Base-by-base conservation (phyloP, 139 green algal species). In the Haematococcus sp. region DNA sequence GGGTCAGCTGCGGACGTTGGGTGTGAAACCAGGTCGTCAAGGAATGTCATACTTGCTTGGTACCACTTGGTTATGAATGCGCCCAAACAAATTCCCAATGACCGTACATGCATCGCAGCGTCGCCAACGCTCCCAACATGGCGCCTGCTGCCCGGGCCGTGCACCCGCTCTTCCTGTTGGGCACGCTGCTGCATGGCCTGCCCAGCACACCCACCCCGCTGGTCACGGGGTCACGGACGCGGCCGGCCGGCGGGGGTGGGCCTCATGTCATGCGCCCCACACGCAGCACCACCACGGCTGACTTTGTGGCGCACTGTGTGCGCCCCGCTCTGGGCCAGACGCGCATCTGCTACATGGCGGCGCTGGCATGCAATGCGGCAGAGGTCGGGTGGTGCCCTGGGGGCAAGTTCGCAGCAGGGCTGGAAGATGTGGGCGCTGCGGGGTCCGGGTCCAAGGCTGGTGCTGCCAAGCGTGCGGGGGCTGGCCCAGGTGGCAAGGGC, bases 101-200 rank as follows among this genome's bases (percentile, higher is more conserved):
- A n/a, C n/a, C n/a, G n/a, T n/a, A n/a, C n/a, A n/a, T n/a, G n/a
- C n/a, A n/a, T 34, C 9, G 25, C 58, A 71, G 64, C 9, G 40
- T 71, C 5, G n/a, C 64, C 34, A 71, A 71, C 43, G 64, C 64
- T 4, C 64, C 64, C 34, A 22, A 34, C 35, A 35, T 71, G 23
- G 3, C 64, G 40, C 40, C 64, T 27, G 13, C 22, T 17, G 40
- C 20, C 20, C 64, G 64, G 27, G 64, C 33, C 32, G 64, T 71
- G 64, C 64, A 71, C 35, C 64, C 64, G 15, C 59, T 71, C 64
- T 71, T 71, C 43, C 43, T 71, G 64, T 22, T 58, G 40, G 64
- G 64, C 35, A 30, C 30, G 35, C 64, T 71, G 64, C 40, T 58
- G 35, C 64, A 71, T 35, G 64, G 64, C 22, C 64, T 71, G 34